Conservation (phyloP, 2,329 filamentous ascomycete species). For the Myriosclerotinia duriaeana region DNA sequence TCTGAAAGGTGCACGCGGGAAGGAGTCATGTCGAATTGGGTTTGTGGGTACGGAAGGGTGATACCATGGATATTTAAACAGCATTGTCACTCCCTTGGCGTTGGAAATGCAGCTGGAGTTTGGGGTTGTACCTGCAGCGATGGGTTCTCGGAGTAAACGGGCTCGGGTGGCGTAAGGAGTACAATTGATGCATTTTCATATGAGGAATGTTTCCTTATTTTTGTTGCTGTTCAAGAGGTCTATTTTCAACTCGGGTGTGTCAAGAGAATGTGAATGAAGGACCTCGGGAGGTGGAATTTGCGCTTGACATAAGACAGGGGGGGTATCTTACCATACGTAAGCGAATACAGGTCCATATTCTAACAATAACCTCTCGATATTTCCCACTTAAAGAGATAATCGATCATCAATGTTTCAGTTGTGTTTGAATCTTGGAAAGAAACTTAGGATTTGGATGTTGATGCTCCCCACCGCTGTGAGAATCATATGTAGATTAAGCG, state of each 20-base stretch:
- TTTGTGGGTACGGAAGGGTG: background rate
- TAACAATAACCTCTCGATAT: too few species aligned
- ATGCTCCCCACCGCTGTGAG: background rate
- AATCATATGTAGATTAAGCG: background rate
- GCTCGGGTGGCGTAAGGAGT: background rate
- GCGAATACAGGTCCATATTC: too few species aligned
- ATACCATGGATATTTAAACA: background rate
- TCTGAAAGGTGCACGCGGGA: background rate
- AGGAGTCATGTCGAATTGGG: background rate
- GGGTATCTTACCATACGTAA: background rate
- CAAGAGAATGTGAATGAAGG: background rate
- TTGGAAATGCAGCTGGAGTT: background rate
- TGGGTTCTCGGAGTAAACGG: background rate
- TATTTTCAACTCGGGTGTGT: background rate
- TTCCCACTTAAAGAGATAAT: too few species aligned
- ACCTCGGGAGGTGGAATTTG: background rate
- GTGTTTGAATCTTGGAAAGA: too few species aligned
- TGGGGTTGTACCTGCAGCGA: background rate
- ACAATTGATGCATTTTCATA: background rate
- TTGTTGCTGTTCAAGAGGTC: too few species aligned
- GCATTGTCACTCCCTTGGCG: conserved; percentile 6
- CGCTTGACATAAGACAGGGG: background rate
- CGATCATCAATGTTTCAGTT: too few species aligned
- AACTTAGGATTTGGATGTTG: too few species aligned
- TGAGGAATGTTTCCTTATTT: background rate